Conservation (phyloP, 768 basidiomycete species). For the Nidularia pulvinata region DNA sequence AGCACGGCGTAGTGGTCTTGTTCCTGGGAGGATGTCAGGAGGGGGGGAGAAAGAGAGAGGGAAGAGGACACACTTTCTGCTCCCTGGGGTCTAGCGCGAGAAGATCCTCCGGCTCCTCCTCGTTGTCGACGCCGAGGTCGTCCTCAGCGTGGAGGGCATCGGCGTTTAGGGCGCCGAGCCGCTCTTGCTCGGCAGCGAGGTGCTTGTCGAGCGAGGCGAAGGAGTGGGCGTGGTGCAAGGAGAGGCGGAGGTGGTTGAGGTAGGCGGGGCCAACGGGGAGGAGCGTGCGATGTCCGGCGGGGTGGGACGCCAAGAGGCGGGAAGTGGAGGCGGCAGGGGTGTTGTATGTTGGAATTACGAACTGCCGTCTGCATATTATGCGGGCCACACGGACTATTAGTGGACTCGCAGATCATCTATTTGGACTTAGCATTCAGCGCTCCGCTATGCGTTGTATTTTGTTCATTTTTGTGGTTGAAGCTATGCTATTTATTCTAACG, state of each 20-base stretch:
- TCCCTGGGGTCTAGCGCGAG: conserved; percentile 91
- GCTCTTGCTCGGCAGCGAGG: conserved; percentile 38
- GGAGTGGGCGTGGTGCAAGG: conserved; percentile 71
- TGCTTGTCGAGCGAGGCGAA: conserved; percentile 84
- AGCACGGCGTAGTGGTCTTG: conserved; percentile 99
- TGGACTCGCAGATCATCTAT: no score
- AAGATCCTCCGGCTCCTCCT: conserved; percentile 74
- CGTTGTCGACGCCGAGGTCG: conserved; percentile 92
- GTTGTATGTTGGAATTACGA: no score
- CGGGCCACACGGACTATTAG: no score
- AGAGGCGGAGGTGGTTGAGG: conserved; percentile 77
- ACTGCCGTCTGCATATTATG: no score
- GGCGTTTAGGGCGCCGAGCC: conserved; percentile 49
- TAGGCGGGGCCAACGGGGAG: conserved; percentile 90
- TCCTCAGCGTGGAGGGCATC: conserved; percentile 52
- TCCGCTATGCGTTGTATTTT: no score
- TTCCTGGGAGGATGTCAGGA: conserved; percentile 54
- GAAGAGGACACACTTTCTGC: conserved; percentile 76
- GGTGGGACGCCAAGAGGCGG: conserved; percentile 24
- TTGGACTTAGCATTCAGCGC: no score
- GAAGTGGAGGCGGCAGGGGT: neutral
- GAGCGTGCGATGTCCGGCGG: conserved; percentile 43
- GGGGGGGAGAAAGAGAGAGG: neutral
- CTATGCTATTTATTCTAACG: no score
- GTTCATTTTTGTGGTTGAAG: no score